Base-by-base conservation (phyloP, 164 flowering plant genomes). In the Euptelea pleiosperma region DNA sequence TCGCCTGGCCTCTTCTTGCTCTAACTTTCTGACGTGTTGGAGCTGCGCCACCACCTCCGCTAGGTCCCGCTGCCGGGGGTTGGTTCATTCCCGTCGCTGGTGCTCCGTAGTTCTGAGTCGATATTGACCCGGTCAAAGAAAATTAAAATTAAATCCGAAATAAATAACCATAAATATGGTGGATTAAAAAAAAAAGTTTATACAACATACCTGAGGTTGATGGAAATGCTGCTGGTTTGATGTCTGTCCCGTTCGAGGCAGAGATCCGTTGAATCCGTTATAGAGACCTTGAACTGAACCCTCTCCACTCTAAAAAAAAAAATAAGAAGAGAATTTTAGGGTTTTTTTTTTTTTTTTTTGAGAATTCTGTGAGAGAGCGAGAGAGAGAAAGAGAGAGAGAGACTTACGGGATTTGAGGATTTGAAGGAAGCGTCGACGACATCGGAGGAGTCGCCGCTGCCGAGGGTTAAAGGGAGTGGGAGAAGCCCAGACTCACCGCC, bases 1-100 rank as follows among this genome's bases (percentile, higher is more conserved):
- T 93, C 1, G 99, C 99, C 61, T 93, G 99, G 7, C 99, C 99
- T 75, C 99, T 76, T 57, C 96, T 64, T 4, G 99, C 99, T 66
- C 99, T 79, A 2, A 90, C 95, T 53, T 87, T 74, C 66, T 79
- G 99, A 51, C 73, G 70, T 15, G 83, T 70, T 49, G 79, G 86
- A 18, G 71, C 82, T 2, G 74, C 63, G 1, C 65, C 70, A 8
- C 73, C 74, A 2, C 73, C 80, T 1, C 77, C 78, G 25, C 69
- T 68, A 0, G 81, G 57, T 3, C 76, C 83, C 2, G 68, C 67
- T n/a, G 73, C 64, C 68, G 65, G 66, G 3, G 65, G 43, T 58
- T 77, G 84, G 66, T 59, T 86, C 68, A 66, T 70, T 51, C 68
- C 75, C 0, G 67, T 52, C 0, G 71, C 71, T 51, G 72, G 63